These are phyloP conservation scores for Xylaria intraflava DNA, from an alignment of 495 filamentous ascomycete genomes.

Conservation along the genomic window DNA sequence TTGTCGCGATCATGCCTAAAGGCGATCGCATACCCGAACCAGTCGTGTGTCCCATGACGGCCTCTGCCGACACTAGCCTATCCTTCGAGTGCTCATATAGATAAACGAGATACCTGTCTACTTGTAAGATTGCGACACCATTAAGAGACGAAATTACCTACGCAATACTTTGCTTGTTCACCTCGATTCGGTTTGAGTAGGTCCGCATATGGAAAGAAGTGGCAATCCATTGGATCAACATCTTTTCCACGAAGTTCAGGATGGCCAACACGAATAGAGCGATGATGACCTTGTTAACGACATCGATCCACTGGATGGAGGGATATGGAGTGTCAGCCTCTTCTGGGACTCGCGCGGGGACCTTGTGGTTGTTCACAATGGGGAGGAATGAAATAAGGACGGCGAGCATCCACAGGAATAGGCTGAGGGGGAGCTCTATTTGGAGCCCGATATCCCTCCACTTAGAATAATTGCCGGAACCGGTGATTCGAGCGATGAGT, in stretches of 20 bases:
- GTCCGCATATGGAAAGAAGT: constrained; percentile 88
- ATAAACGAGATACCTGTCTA: constrained; percentile 57
- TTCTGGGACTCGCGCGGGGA: constrained; percentile 25
- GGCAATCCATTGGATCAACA: constrained; percentile 91
- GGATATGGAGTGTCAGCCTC: constrained; percentile 41
- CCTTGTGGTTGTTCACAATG: constrained; percentile 69
- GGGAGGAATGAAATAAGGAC: constrained; percentile 67
- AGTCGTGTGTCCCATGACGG: constrained; percentile 39
- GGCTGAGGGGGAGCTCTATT: constrained; percentile 74
- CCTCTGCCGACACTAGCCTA: constrained; percentile 65
- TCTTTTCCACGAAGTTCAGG: constrained; percentile 85
- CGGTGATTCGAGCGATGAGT: constrained; percentile 65
- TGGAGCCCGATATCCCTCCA: constrained; percentile 86
- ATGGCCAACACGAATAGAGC: constrained; percentile 70
- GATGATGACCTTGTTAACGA: constrained; percentile 82
- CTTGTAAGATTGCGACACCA: constrained; percentile 2
- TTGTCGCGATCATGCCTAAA: constrained; percentile 58
- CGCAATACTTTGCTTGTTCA: constrained; percentile 84
- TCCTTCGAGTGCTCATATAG: constrained; percentile 76
- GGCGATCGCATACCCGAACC: constrained; percentile 65
- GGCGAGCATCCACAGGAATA: constrained; percentile 91
- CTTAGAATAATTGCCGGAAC: constrained; percentile 79
- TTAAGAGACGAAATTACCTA: constrained; percentile 20
- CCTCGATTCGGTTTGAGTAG: constrained; percentile 84
- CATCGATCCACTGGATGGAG: constrained; percentile 61